Evolutionary conservation across 176 grass and related monocot genomes (phyloP), one percentile per base, ranked within the genome.

Genomic region (Typha latifolia): DNA sequence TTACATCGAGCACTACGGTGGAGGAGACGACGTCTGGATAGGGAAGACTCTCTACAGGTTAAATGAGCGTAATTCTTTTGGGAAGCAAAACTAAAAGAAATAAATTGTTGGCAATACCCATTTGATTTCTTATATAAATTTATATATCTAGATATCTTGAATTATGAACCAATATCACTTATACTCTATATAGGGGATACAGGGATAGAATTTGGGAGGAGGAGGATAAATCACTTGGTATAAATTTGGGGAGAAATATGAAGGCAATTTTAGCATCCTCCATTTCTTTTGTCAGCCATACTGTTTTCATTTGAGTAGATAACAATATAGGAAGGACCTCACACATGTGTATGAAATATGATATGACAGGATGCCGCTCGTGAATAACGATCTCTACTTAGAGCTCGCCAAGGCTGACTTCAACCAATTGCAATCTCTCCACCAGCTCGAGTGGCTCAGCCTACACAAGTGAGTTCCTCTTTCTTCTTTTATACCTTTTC

Each of bases 11-110:
- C 94, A 99, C 47, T 99, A 99, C 66, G 94, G 94, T 2, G 94
- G 89, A 3, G 73, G 75, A 0, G 18, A 79, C 20, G 94, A 99
- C 67, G 51, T 93, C 0, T 99, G 94, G 94, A 93, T 99, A 20
- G 94, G 94, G 29, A 99, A 99, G 66, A 93, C 94, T 1, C 80
- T 99, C 56, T 99, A 99, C 62, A 85, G 83, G 94, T 11, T 62
- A 21, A 66, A 7, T 12, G 2, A 29, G 27, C 2, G 27, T 29
- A 2, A 29, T 29, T 29, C 27, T 29, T 29, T 29, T 29, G 27
- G 27, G 27, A 29, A 29, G 24, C 24, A 26, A 26, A 26, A 26
- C 0, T 26, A 26, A 26, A 26, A n/a, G n/a, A 26, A 26, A 26
- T 26, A 2, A 26, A 26, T 1, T 26, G 2, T 26, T 26, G 27